Conservation (phyloP, 75 land plant genomes). For the Picea sitchensis region DNA sequence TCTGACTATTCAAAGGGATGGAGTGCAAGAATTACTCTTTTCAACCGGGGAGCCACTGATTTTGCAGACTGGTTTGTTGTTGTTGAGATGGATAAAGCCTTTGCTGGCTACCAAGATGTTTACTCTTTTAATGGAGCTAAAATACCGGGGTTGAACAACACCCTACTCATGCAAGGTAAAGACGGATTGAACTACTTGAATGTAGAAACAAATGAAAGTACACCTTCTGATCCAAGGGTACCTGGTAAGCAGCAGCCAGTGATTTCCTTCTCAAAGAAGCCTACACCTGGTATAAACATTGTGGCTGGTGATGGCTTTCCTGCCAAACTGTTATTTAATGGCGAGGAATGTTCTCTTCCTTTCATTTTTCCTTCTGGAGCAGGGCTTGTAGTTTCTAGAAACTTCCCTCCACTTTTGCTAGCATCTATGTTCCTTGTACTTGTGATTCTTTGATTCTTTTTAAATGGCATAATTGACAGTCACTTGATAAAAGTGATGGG, state of each 20-base stretch:
- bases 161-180: constrained; percentile 69
- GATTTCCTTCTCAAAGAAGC: constrained; percentile 63
- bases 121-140: constrained; percentile 81
- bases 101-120: constrained; percentile 53
- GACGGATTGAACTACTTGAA: constrained; percentile 49
- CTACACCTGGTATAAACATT: constrained; percentile 46
- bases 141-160: constrained; percentile 30
- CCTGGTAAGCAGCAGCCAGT: constrained; percentile 90
- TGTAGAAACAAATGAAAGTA: constrained; percentile 5
- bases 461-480: background rate
- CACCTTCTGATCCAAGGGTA: constrained; percentile 1
- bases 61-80: constrained; percentile 79
- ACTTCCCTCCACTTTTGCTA: background rate
- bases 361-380: constrained; percentile 25
- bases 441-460: constrained; percentile 3
- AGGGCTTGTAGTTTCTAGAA: background rate
- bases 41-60: constrained; percentile 59
- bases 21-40: constrained; percentile 75
- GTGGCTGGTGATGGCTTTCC: constrained; percentile 70
- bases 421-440: background rate
- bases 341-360: constrained; percentile 86
- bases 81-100: constrained; percentile 54
- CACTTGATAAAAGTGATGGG: background rate
- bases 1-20: constrained; percentile 74
- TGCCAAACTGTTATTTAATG: constrained; percentile 66